Evolutionary conservation across 306 rosid species (phyloP).

Genomic region (Fragaria nilgerrensis): DNA sequence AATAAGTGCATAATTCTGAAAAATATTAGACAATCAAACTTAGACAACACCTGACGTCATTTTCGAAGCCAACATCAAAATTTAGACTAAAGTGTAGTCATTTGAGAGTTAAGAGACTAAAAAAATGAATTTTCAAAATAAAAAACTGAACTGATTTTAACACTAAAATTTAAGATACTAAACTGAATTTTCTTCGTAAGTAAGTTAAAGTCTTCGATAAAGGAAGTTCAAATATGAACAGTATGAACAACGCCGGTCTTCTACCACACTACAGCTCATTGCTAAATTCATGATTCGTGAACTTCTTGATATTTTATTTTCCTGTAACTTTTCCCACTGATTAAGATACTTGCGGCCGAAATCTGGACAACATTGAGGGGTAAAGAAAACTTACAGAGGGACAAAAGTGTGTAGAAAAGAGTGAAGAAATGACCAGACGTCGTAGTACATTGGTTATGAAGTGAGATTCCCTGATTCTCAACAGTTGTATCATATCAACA

Average conservation of each 20-base stretch:
- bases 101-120: no score
- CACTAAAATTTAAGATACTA: no score
- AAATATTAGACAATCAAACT: no score
- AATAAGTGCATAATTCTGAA: no score
- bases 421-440: slow-evolving; percentile 29
- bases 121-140: no score
- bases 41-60: no score
- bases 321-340: neutral
- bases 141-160: no score
- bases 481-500: neutral
- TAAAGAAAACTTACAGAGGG: neutral
- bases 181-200: no score
- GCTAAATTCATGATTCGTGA: neutral
- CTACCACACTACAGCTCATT: neutral
- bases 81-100: no score
- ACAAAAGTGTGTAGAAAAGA: neutral
- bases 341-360: neutral
- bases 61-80: no score
- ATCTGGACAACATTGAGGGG: neutral
- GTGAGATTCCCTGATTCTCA: slow-evolving; percentile 12
- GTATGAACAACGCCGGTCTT: no score
- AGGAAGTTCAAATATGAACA: neutral
- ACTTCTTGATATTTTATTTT: neutral
- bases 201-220: neutral
- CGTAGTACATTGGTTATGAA: slow-evolving; percentile 6